A percentile compares a stretch with the other conserved stretches of the same genome.
Conservation (phyloP, 2,329 filamentous ascomycete species). For the Phaeosphaeria sp. region DNA sequence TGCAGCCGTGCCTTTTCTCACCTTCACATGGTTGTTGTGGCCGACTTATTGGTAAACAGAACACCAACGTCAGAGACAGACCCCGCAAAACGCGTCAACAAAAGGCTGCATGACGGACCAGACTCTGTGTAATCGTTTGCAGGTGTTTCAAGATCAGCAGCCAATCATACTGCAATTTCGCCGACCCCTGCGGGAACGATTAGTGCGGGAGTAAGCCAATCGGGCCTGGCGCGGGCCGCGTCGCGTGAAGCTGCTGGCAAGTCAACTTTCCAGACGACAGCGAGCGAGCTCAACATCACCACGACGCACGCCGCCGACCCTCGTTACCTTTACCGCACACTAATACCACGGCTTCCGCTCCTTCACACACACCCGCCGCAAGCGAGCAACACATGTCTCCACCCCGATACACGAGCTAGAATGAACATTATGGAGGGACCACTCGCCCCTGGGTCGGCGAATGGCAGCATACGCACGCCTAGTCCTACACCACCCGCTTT, state of each 20-base stretch:
- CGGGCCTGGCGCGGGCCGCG: constrained; percentile 17
- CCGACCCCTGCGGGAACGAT: constrained; percentile 30
- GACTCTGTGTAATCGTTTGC: background rate
- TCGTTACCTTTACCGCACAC: constrained; percentile 9
- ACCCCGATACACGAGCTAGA: constrained; percentile 30
- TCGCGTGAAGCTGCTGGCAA: constrained; percentile 14
- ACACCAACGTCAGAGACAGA: background rate
- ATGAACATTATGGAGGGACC: constrained; percentile 50
- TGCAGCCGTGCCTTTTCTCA: constrained; percentile 3
- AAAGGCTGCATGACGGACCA: background rate
- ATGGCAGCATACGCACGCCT: constrained; percentile 46
- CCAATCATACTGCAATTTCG: constrained; percentile 28
- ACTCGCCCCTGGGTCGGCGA: constrained; percentile 49
- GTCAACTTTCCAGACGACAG: constrained; percentile 11
- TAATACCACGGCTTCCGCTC: constrained; percentile 5
- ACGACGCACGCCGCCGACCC: constrained; percentile 19
- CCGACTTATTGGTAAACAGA: background rate
- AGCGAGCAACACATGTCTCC: constrained; percentile 43
- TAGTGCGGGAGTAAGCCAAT: constrained; percentile 21
- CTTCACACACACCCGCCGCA: constrained; percentile 15
- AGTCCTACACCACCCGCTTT: constrained; percentile 49
- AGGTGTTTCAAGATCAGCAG: background rate
- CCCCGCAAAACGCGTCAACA: background rate
- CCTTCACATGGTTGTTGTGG: background rate
- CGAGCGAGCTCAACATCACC: constrained; percentile 23